Conservation (phyloP, 2,329 filamentous ascomycete species). For the Nemania serpens region DNA sequence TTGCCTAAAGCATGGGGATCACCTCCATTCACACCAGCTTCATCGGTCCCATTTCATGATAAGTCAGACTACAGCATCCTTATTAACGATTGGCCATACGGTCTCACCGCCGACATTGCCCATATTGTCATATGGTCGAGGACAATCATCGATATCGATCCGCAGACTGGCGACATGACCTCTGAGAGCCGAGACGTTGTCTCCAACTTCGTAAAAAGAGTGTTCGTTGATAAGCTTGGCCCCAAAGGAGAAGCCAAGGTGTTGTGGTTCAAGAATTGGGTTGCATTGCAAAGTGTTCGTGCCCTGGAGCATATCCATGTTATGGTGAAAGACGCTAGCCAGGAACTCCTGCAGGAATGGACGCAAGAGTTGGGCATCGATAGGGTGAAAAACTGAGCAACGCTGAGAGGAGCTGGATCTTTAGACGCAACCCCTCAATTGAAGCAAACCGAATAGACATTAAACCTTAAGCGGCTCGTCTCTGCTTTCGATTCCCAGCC, state of each 20-base stretch:
- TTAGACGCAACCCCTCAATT: neutral
- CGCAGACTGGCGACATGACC: constrained; percentile 73
- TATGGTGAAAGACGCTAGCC: constrained; percentile 60
- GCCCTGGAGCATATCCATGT: constrained; percentile 91
- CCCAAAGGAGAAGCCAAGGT: constrained; percentile 56
- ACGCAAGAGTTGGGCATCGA: constrained; percentile 51
- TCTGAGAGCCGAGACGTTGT: constrained; percentile 67
- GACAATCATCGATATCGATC: constrained; percentile 75
- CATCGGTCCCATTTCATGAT: constrained; percentile 56
- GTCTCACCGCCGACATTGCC: constrained; percentile 65
- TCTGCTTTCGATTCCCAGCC: constrained; percentile 58
- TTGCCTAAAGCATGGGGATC: constrained; percentile 69
- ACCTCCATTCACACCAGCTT: constrained; percentile 59
- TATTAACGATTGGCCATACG: constrained; percentile 94
- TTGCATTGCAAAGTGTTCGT: constrained; percentile 82
- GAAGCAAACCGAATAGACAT: constrained; percentile 2
- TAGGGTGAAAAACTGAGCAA: constrained; percentile 27
- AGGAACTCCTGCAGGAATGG: constrained; percentile 59
- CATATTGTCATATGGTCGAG: constrained; percentile 94
- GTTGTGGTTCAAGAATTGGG: constrained; percentile 96
- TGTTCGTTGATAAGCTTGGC: constrained; percentile 66
- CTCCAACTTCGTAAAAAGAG: constrained; percentile 69
- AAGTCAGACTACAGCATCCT: constrained; percentile 70
- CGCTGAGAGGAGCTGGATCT: neutral
- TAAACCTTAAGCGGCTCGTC: constrained; percentile 54